Percentiles rank a stretch among this genome's conserved stretches.
Evolutionary conservation across 2,329 filamentous ascomycete species (phyloP).

Genomic region (Parafenestella ontariensis): DNA sequence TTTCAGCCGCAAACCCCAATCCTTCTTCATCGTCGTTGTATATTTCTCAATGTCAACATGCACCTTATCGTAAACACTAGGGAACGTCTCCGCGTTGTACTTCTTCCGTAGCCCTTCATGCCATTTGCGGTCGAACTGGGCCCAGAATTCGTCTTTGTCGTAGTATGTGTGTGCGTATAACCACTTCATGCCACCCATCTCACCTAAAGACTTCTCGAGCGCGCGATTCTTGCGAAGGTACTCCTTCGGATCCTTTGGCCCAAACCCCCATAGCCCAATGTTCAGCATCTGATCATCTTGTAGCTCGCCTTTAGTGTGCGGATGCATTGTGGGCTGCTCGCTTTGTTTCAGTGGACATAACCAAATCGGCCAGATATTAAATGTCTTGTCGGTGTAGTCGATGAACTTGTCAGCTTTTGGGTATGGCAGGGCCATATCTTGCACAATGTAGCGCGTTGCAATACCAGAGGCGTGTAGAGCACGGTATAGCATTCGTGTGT

Average conservation of each 20-base stretch:
- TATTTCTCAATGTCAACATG: constrained; percentile 52
- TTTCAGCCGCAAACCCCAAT: constrained; percentile 32
- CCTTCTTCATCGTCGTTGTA: constrained; percentile 29
- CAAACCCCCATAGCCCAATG: constrained; percentile 79
- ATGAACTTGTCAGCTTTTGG: constrained; percentile 54
- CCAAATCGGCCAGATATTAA: constrained; percentile 58
- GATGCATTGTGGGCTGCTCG: constrained; percentile 43
- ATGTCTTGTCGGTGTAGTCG: constrained; percentile 48
- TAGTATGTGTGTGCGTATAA: constrained; percentile 75
- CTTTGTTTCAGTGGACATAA: constrained; percentile 54
- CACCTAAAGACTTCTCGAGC: constrained; percentile 66
- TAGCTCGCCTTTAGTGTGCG: constrained; percentile 38
- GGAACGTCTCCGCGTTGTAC: constrained; percentile 66
- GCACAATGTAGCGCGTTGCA: constrained; percentile 67
- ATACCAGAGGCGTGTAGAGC: constrained; percentile 69
- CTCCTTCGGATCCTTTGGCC: constrained; percentile 50
- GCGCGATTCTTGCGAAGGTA: constrained; percentile 65
- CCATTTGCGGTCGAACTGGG: constrained; percentile 64
- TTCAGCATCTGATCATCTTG: constrained; percentile 57
- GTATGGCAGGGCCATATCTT: constrained; percentile 64
- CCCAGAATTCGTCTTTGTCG: constrained; percentile 72
- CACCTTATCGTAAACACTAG: constrained; percentile 73
- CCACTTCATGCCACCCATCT: constrained; percentile 71
- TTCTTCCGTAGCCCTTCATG: constrained; percentile 66
- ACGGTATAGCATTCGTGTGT: constrained; percentile 70